Conservation (phyloP, 805 yeast species). For the Myxozyma sirexii region DNA sequence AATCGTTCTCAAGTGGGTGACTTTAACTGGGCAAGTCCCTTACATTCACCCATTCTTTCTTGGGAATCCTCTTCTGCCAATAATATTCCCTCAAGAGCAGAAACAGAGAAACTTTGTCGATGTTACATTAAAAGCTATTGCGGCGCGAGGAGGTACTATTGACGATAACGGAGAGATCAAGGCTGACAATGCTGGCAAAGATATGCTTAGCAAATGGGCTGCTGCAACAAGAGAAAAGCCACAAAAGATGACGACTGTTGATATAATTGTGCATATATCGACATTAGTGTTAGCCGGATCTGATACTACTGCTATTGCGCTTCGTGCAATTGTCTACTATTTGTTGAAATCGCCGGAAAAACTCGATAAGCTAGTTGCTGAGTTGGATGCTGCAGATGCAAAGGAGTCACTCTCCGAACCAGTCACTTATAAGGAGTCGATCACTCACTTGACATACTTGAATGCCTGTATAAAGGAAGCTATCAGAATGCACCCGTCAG, state of each 20-base stretch:
- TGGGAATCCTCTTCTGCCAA: background rate
- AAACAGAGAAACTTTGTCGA: background rate
- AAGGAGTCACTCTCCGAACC: background rate
- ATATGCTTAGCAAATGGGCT: slow-evolving; percentile 3
- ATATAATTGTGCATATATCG: background rate
- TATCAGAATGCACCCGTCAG: background rate
- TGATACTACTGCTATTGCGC: slow-evolving; percentile 4
- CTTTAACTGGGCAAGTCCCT: background rate
- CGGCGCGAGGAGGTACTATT: background rate
- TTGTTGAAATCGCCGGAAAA: background rate
- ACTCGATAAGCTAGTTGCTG: background rate
- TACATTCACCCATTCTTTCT: background rate
- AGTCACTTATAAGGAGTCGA: background rate
- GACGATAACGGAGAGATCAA: background rate
- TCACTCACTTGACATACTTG: background rate
- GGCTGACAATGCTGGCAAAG: background rate
- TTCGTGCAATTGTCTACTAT: background rate
- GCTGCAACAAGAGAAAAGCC: background rate
- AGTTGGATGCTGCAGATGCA: background rate
- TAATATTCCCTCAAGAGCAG: background rate
- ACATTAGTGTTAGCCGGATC: slow-evolving; percentile 1
- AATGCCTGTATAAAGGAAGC: slow-evolving; percentile 2
- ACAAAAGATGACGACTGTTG: slow-evolving; percentile 2
- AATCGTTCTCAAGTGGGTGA: background rate
- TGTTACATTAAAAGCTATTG: background rate